phyloP scores from a whole-genome alignment of 2,329 filamentous ascomycete species.

The Scopulariopsis brevicaulis region DNA sequence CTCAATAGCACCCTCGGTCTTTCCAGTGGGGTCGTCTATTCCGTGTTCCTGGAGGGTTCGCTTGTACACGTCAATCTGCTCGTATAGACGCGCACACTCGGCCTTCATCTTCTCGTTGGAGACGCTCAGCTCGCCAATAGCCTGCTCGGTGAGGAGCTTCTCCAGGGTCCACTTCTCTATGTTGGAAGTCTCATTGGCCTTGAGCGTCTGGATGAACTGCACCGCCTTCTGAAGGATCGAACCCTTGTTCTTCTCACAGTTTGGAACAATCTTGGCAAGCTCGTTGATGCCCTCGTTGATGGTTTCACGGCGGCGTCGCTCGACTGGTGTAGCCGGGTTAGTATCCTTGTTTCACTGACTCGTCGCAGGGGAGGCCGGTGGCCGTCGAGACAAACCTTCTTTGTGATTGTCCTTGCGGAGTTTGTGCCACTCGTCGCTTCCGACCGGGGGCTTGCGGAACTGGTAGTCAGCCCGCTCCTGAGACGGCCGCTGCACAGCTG shows the following conservation, averaged over 20 bases:
- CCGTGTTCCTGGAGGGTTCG: constrained; percentile 51
- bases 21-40: constrained; percentile 20
- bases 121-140: constrained; percentile 75
- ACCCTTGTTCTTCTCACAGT: constrained; percentile 98
- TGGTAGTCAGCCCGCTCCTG: constrained; percentile 12
- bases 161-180: constrained; percentile 90
- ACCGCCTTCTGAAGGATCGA: constrained; percentile 90
- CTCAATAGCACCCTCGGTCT: constrained; percentile 3
- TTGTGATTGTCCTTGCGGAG: constrained; percentile 97
- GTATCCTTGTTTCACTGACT: neutral
- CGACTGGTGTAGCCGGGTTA: constrained; percentile 46
- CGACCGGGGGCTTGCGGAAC: constrained; percentile 71
- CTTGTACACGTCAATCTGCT: constrained; percentile 72
- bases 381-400: constrained; percentile 57
- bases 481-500: constrained; percentile 1
- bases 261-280: constrained; percentile 91
- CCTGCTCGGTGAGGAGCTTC: constrained; percentile 82
- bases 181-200: constrained; percentile 87
- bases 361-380: neutral
- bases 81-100: constrained; percentile 67
- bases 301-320: constrained; percentile 89
- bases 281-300: constrained; percentile 99
- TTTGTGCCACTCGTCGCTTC: constrained; percentile 96
- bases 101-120: constrained; percentile 81
- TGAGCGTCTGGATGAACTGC: constrained; percentile 86